Evolutionary conservation across 2,329 filamentous ascomycete species (phyloP), one percentile per base, ranked within the genome.

Genomic region (Sclerotinia borealis): DNA sequence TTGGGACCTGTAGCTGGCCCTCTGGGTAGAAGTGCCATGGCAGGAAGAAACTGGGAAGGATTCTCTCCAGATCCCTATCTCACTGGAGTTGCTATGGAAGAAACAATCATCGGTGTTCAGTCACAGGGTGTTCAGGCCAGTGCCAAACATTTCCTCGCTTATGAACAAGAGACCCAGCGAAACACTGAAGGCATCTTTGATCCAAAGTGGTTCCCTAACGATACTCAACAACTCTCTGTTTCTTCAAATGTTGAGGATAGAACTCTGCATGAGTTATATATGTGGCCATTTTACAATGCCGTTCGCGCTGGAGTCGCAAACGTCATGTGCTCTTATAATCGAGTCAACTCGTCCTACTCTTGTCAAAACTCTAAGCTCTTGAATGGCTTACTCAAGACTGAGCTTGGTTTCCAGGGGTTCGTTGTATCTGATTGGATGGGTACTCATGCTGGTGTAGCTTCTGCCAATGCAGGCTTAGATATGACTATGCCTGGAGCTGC

Each of bases 261-360:
- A 41, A 86, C 88, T 0, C 72, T 91, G 67, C 89, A 92, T 70
- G 89, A 92, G 75, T 77, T 96, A 1, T 96, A 96, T 71, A 81
- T 88, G 0, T 96, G 91, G 91, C 92, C 92, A 0, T 96, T 96
- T 74, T 88, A 86, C 7, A 89, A 96, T 68, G 88, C 86, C 19
- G 80, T 96, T 22, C 84, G 83, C 62, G 90, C 88, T 4, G 90
- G 91, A n/a, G 90, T 92, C 0, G 90, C 84, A 0, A 85, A 84
- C 7, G 82, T 93, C 56, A 96, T 88, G 85, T 86, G 85, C 75
- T 85, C 87, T 1, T 80, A 79, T 66, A 76, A 79, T 69, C 65
- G 76, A 62, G 68, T 83, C 61, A 82, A 83, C 68, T 78, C 78
- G 37, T 79, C 78, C 0, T 83, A 79, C 67, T 75, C 77, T 5